A percentile compares a stretch with the other conserved stretches of the same genome.
phyloP scores from a whole-genome alignment of 2,329 filamentous ascomycete genomes.

The Calycina herbarum region DNA sequence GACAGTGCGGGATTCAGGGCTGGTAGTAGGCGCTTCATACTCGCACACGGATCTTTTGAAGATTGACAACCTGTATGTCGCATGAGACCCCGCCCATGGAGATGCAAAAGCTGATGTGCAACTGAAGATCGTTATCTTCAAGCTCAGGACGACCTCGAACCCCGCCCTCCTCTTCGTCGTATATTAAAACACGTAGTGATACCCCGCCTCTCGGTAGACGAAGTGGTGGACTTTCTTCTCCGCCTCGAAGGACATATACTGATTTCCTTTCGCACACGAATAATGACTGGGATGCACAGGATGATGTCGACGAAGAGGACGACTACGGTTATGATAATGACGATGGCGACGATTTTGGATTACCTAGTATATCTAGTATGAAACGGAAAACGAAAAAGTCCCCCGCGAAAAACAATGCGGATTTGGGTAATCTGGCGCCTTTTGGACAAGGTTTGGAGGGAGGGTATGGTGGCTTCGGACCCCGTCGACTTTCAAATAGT shows the following conservation, averaged over 20 bases:
- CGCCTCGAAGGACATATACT: conserved; percentile 73
- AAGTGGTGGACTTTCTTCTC: conserved; percentile 55
- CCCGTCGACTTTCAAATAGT: conserved; percentile 75
- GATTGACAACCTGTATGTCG: conserved; percentile 72
- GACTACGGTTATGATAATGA: conserved; percentile 78
- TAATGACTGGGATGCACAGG: conserved; percentile 77
- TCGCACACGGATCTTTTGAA: conserved; percentile 95
- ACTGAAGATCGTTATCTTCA: conserved; percentile 56
- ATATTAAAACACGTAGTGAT: conserved; percentile 54
- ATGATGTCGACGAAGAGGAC: conserved; percentile 66
- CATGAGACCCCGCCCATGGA: neutral
- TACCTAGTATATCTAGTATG: conserved; percentile 91
- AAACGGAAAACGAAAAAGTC: conserved; percentile 64
- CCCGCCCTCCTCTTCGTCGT: conserved; percentile 61
- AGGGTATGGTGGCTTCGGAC: conserved; percentile 39
- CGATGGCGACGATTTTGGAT: conserved; percentile 91
- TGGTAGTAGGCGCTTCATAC: conserved; percentile 91
- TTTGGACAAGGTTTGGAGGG: conserved; percentile 43
- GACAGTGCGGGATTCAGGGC: conserved; percentile 57
- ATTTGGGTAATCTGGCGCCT: conserved; percentile 27
- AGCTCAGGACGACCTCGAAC: conserved; percentile 70
- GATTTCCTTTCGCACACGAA: conserved; percentile 80
- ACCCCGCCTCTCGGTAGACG: conserved; percentile 56
- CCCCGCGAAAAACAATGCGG: conserved; percentile 19
- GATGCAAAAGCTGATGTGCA: conserved; percentile 18